phyloP scores from a whole-genome alignment of 192 early-diverging fungal species.

The Podila epicladia region DNA sequence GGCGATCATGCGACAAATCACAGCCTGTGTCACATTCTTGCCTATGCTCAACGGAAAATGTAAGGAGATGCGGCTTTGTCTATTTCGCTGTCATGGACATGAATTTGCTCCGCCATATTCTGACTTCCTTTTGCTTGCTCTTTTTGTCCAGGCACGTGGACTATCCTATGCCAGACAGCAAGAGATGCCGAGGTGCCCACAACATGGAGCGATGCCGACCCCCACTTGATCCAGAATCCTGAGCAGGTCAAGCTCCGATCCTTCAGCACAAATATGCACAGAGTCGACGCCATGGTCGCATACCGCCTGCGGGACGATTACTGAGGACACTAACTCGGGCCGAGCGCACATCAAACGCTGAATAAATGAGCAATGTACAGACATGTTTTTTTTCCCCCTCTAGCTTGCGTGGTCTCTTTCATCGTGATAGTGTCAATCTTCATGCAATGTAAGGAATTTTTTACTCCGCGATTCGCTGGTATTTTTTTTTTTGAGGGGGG shows the following conservation, averaged over 20 bases:
- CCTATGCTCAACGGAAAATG: conserved; percentile 89
- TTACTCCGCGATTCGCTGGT: too few relatives aligned
- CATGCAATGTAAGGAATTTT: too few relatives aligned
- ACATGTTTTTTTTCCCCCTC: too few relatives aligned
- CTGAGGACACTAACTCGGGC: not conserved
- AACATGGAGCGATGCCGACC: conserved; percentile 87
- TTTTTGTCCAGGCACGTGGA: conserved; percentile 79
- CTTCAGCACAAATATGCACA: conserved; percentile 86
- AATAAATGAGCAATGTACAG: too few relatives aligned
- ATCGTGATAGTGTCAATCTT: too few relatives aligned
- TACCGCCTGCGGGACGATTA: conserved; percentile 75
- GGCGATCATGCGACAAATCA: conserved; percentile 93
- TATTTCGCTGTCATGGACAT: not conserved
- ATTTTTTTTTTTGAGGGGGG: too few relatives aligned
- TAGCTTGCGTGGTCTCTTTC: too few relatives aligned
- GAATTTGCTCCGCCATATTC: not conserved
- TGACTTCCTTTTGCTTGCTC: not conserved
- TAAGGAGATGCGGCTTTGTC: conserved; percentile 42
- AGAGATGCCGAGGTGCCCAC: conserved; percentile 86
- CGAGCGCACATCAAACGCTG: not conserved
- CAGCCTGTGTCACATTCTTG: conserved; percentile 88
- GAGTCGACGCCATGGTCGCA: conserved; percentile 86
- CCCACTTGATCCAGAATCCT: conserved; percentile 79
- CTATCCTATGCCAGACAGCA: conserved; percentile 90
- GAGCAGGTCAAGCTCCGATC: conserved; percentile 87